Conservation (phyloP, 805 yeast genomes). For the Metschnikowia lochheadii region DNA sequence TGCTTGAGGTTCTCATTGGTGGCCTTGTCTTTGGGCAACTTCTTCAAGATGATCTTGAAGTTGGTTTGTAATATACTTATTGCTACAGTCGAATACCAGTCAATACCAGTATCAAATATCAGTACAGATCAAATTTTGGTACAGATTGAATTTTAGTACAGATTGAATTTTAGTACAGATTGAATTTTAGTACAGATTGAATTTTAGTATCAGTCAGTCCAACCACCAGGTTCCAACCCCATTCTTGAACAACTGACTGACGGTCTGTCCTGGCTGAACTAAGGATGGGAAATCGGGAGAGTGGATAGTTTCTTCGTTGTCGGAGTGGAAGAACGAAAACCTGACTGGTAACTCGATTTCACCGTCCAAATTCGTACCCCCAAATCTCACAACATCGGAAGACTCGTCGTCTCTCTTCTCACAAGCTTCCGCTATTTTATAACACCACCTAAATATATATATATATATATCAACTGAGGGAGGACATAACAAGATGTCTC, state of each 20-base stretch:
- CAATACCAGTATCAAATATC: too few relatives aligned
- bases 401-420: slow-evolving; percentile 21
- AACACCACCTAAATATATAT: too few relatives aligned
- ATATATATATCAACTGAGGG: too few relatives aligned
- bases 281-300: slow-evolving; percentile 82
- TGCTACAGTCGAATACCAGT: too few relatives aligned
- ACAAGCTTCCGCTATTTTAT: too few relatives aligned
- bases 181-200: too few relatives aligned
- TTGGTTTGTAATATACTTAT: too few relatives aligned
- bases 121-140: too few relatives aligned
- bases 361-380: slow-evolving; percentile 33
- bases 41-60: slow-evolving; percentile 56
- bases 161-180: too few relatives aligned
- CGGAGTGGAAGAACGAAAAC: slow-evolving; percentile 78
- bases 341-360: slow-evolving; percentile 56
- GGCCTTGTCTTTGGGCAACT: slow-evolving; percentile 63
- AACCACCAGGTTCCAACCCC: slow-evolving; percentile 92
- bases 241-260: slow-evolving; percentile 64
- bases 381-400: slow-evolving; percentile 38
- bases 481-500: too few relatives aligned
- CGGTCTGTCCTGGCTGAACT: slow-evolving; percentile 58
- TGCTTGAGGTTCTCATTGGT: slow-evolving; percentile 62
- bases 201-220: too few relatives aligned
- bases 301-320: slow-evolving; percentile 82
- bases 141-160: too few relatives aligned